Base-by-base conservation (phyloP, 2,329 filamentous ascomycete species). In the Fusarium brevicatenulatum region DNA sequence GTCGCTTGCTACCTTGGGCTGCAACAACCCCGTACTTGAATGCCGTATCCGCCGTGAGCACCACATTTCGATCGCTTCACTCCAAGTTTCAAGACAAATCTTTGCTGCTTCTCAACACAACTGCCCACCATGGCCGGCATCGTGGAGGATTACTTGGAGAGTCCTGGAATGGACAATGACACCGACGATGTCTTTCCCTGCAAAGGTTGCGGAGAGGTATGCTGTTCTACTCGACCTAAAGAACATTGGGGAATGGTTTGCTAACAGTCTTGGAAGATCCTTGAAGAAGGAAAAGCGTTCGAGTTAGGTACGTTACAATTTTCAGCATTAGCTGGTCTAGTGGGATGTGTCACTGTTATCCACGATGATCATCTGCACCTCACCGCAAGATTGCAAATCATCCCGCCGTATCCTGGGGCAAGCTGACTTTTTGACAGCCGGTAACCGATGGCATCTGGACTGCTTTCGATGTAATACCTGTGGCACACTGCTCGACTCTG, bases 401-500 rank as follows among this genome's bases (percentile, higher is more conserved):
- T 44, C 36, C 55, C 46, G 23, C 40, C 60, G 42, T 56, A 43
- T 43, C 53, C 37, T 56, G n/a, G 62, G 19, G 67, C 62, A 78
- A 78, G 76, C 81, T 80, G 67, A 78, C 76, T 54, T 75, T 66
- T 55, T 46, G 37, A 63, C 77, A 97, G 95, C 95, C 82, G 95
- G 95, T 72, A 96, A 97, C 82, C 90, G 95, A 88, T 98, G 95
- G 96, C 96, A 99, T 87, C 93, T 99, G 80, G 93, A 98, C 85
- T 99, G 96, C 86, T 99, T 99, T 85, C 93, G 95, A 81, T 98
- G 95, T 88, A 96, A 97, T 82, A 97, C 93, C 63, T 99, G 95
- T 87, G 91, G 91, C 79, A 98, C 95, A 68, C 91, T 98, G 65
- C 94, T 99, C 84, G 96, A 99, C 85, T 98, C 96, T 70, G 95